A percentile compares a stretch with the other conserved stretches of the same genome.
Conservation (phyloP, 2,329 filamentous ascomycete genomes). For the Raffaelea arxii region DNA sequence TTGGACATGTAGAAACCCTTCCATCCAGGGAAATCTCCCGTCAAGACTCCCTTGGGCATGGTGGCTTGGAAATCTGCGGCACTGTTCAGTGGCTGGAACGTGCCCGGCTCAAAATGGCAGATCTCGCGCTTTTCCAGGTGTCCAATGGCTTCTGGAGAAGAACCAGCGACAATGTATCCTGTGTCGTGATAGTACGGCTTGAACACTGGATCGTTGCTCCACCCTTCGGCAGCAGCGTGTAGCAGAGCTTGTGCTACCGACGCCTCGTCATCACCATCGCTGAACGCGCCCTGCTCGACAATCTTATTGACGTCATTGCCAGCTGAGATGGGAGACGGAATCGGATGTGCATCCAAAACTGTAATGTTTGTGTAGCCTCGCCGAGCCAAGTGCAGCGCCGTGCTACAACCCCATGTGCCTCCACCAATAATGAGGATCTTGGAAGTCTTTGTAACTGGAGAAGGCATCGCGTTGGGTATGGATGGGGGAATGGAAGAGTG, state of each 20-base stretch:
- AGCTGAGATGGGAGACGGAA: neutral
- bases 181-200: slow-evolving; percentile 2
- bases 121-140: slow-evolving; percentile 1
- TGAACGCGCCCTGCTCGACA: neutral
- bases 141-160: neutral
- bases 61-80: neutral
- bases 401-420: slow-evolving; percentile 1
- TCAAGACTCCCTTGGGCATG: slow-evolving; percentile 1
- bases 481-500: no score
- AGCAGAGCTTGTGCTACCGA: neutral
- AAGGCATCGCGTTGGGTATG: neutral
- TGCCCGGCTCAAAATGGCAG: neutral
- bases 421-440: slow-evolving; percentile 1
- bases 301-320: slow-evolving; percentile 3
- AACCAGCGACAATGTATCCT: slow-evolving; percentile 1
- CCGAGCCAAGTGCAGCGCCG: neutral
- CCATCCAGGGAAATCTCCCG: slow-evolving; percentile 2
- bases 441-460: neutral
- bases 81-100: neutral
- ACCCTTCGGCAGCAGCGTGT: neutral
- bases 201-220: slow-evolving; percentile 2
- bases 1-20: neutral
- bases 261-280: neutral
- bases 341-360: slow-evolving; percentile 7
- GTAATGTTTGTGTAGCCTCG: neutral